A percentile compares a stretch with the other conserved stretches of the same genome.
Evolutionary conservation across 805 yeast species (phyloP).

Genomic region (Kuraishia molischiana): DNA sequence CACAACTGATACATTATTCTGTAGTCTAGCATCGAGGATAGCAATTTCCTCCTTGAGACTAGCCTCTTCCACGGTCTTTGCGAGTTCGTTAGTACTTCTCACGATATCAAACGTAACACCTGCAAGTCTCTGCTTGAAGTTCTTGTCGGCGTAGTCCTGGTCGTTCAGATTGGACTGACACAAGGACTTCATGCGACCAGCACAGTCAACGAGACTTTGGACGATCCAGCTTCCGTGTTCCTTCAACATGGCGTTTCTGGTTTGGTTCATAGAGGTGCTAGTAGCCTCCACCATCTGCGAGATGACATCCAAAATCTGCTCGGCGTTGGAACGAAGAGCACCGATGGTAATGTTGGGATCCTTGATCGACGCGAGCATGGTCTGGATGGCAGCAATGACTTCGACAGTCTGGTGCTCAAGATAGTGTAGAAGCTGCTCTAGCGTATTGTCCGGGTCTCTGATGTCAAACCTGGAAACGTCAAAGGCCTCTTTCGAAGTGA

Average conservation of each 20-base stretch:
- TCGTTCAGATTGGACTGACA: conserved; percentile 37
- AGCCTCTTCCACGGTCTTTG: conserved; percentile 92
- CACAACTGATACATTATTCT: too few relatives aligned
- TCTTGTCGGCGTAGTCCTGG: conserved; percentile 71
- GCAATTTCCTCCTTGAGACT: conserved; percentile 81
- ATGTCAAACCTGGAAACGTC: conserved; percentile 71
- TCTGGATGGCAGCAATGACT: conserved; percentile 84
- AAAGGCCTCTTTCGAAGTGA: conserved; percentile 45
- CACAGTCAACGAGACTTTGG: conserved; percentile 76
- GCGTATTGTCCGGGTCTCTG: conserved; percentile 80
- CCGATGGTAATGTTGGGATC: conserved; percentile 71
- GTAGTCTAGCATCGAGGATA: conserved; percentile 58
- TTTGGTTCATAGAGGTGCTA: conserved; percentile 77
- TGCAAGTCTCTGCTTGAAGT: conserved; percentile 87
- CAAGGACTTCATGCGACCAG: conserved; percentile 68
- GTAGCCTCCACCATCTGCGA: conserved; percentile 87
- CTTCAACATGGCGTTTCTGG: conserved; percentile 73
- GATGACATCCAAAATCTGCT: conserved; percentile 70
- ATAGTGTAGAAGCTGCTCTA: conserved; percentile 73
- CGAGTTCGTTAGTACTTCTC: conserved; percentile 90
- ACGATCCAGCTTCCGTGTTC: conserved; percentile 92
- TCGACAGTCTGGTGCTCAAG: conserved; percentile 90
- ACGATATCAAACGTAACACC: conserved; percentile 96
- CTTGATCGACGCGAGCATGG: conserved; percentile 66
- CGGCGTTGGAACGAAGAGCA: conserved; percentile 60